Percentiles rank a stretch among this genome's conserved stretches.
phyloP scores from a whole-genome alignment of 176 grass and related monocot species.

The Musa itinerans region DNA sequence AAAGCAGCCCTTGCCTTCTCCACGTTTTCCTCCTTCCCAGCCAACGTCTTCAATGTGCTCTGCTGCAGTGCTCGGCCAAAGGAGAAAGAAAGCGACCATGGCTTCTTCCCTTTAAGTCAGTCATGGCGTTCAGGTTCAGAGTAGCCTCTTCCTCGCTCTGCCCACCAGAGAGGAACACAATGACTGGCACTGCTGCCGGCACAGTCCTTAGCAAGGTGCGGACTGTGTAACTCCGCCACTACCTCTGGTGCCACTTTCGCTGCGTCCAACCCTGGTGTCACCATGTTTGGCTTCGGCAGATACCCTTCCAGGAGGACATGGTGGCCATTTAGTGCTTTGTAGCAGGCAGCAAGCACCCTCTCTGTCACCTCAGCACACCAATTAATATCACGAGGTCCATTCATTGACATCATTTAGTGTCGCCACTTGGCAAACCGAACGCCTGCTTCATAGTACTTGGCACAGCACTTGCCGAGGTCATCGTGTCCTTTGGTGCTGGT shows the following conservation, averaged over 20 bases:
- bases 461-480: not conserved
- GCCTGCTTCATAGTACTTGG: not conserved
- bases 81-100: not conserved
- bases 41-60: not conserved
- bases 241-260: not conserved
- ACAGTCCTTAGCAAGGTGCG: not conserved
- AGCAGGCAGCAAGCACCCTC: not conserved
- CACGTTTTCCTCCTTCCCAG: not conserved
- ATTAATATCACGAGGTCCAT: not conserved
- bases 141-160: not conserved
- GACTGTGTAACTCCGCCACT: not conserved
- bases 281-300: not conserved
- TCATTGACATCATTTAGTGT: not conserved
- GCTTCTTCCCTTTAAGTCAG: not conserved
- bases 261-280: not conserved
- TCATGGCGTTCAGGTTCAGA: not conserved
- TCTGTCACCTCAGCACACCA: not conserved
- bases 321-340: not conserved
- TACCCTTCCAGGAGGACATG: not conserved
- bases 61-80: not conserved
- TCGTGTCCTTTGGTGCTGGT: not conserved
- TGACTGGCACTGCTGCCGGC: not conserved
- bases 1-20: not conserved
- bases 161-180: not conserved
- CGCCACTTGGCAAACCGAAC: not conserved